Base-by-base conservation (phyloP, 768 basidiomycete genomes). In the Lentinula aciculospora region DNA sequence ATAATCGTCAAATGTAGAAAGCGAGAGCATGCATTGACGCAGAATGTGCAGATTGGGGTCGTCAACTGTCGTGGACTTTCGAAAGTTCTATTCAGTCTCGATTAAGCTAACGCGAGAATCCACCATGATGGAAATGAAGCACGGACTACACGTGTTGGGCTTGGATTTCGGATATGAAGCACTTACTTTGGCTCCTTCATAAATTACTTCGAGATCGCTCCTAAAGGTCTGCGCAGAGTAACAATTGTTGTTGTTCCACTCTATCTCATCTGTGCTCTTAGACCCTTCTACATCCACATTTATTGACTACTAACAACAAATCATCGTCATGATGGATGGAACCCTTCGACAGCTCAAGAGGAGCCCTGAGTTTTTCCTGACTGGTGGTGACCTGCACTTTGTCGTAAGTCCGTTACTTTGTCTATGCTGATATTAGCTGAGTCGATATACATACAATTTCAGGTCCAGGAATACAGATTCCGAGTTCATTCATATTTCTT, bases 401-500 rank as follows among this genome's bases (percentile, higher is more conserved):
- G 37, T 76, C 3, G 82, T 83, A 50, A 2, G 75, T 63, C 51
- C 27, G 66, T 58, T 15, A 48, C 45, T 39, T 50, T 25, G 23
- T 40, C 17, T 19, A 9, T 42, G 23, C 23, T 56, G 54, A 49
- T 50, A 15, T 57, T 23, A 17, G 47, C 2, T 13, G 8, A 39
- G n/a, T 54, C 44, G 23, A 8, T 25, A 21, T 7, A 7, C 4
- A 10, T 7, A 27, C 2, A 13, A 19, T 19, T 15, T 25, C 54
- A 66, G 84, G 78, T 79, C 13, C 77, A 78, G 28, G 74, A 78
- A 40, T 71, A 68, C 3, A 63, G 81, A 0, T 86, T 81, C 57
- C 67, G 77, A 0, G 73, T 85, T 0, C 84, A 85, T 47, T 73
- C 75, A 0, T 80, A 77, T 31, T 84, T 85, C 29, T 82, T 86